phyloP scores from a whole-genome alignment of 331 rosid genomes.

The Acacia pycnantha region DNA sequence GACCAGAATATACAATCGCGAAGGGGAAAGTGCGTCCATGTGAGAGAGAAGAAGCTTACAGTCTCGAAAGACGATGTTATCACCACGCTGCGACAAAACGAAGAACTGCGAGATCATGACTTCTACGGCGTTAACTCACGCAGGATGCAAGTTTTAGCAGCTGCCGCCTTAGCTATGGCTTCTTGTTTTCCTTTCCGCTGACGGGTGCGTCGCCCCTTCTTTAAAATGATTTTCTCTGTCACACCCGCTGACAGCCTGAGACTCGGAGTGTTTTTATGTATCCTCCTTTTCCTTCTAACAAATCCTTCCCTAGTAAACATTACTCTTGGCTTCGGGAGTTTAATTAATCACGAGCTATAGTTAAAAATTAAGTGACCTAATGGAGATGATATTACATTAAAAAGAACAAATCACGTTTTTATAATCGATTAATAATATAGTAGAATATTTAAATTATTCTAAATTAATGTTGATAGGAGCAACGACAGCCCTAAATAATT shows the following conservation, averaged over 20 bases:
- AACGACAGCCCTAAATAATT: background rate
- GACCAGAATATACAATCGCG: background rate
- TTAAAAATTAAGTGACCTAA: background rate
- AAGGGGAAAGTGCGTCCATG: background rate
- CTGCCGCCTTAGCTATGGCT: slow-evolving; percentile 11
- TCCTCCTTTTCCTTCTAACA: background rate
- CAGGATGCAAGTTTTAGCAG: background rate
- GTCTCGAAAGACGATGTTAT: slow-evolving; percentile 57
- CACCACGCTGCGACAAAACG: slow-evolving; percentile 57
- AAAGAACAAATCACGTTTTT: background rate
- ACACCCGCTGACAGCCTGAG: background rate
- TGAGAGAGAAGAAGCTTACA: slow-evolving; percentile 28
- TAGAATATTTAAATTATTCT: no score
- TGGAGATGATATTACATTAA: background rate
- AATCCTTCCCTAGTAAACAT: background rate
- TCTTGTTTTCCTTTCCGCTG: background rate
- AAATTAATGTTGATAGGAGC: background rate
- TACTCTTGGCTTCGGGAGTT: background rate
- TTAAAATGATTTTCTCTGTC: background rate
- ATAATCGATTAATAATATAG: no score
- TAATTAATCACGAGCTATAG: background rate
- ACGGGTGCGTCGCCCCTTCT: background rate
- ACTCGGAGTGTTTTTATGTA: no score
- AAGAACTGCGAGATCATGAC: slow-evolving; percentile 59
- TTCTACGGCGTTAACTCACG: slow-evolving; percentile 15